Evolutionary conservation across 1,284 basidiomycete species (phyloP), one percentile per base, ranked within the genome.

Genomic region (Neolentinus lepideus): DNA sequence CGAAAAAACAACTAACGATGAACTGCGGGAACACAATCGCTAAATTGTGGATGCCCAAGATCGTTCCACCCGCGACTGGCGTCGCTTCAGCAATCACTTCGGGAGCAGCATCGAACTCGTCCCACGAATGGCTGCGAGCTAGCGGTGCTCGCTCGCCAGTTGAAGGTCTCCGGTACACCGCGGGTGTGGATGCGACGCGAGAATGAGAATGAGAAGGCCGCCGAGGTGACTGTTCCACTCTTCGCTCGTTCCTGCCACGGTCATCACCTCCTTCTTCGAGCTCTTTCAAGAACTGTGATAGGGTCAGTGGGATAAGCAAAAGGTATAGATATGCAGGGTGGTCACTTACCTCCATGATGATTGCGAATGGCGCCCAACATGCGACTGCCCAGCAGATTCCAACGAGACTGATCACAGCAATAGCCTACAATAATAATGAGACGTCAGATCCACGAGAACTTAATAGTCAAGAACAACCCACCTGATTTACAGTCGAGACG

Each of bases 351-450:
- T 94, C 92, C 93, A 95, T 95, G 68, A 95, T 92, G 65, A 95
- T 93, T 14, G 90, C 87, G 60, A 90, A 90, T 2, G 88, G 86
- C 54, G 91, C 91, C 94, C 94, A 97, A 72, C 92, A 93, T 14
- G 93, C 92, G 22, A 97, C 90, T 1, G 93, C 92, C 94, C 94
- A 98, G 67, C 88, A 92, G 38, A 97, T 88, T 43, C 94, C 94
- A 14, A 94, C 84, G 38, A 94, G 68, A 53, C 85, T 85, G 54
- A 98, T 90, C 63, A 90, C 83, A 24, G 85, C 68, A 11, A 89
- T 90, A 9, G 94, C 94, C 78, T 88, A 47, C 51, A 56, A 22
- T 22, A 26, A 51, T 43, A 16, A 43, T 56, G 47, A 38, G 38
- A 24, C 16, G 22, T 46, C 11, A 55, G 52, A 55, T 31, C 47